Conservation (phyloP, 2,329 filamentous ascomycete genomes). For the Drechslerella stenobrocha region DNA sequence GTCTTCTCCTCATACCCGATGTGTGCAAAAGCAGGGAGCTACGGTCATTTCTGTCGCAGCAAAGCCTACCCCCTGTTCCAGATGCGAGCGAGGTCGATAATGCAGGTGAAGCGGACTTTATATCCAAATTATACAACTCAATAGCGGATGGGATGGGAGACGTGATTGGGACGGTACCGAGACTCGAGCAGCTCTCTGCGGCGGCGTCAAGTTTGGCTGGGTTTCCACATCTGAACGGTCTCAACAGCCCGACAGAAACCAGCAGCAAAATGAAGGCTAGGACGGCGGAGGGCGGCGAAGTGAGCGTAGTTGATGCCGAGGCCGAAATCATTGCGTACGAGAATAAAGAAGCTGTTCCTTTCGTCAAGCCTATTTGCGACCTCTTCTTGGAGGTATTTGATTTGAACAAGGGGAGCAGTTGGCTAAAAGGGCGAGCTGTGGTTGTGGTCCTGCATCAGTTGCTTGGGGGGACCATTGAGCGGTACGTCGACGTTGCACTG, state of each 20-base stretch:
- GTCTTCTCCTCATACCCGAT: conserved; percentile 78
- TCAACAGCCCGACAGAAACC: conserved; percentile 8
- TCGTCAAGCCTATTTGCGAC: conserved; percentile 97
- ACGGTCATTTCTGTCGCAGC: conserved; percentile 84
- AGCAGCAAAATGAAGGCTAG: conserved; percentile 67
- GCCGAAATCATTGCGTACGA: conserved; percentile 93
- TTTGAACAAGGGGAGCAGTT: conserved; percentile 91
- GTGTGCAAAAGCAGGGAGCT: conserved; percentile 92
- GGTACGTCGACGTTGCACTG: conserved; percentile 56
- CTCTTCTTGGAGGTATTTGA: conserved; percentile 96
- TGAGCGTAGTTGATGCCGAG: conserved; percentile 69
- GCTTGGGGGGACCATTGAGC: conserved; percentile 91
- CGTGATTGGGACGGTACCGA: conserved; percentile 91
- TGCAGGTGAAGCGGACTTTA: conserved; percentile 75
- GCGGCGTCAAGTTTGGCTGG: conserved; percentile 39
- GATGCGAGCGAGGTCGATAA: conserved; percentile 54
- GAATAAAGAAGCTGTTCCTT: conserved; percentile 83
- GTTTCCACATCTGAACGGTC: conserved; percentile 27
- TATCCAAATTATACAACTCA: conserved; percentile 91
- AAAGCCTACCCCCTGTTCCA: conserved; percentile 69
- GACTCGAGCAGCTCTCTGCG: conserved; percentile 83
- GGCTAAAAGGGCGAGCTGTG: conserved; percentile 91
- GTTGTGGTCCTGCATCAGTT: conserved; percentile 96
- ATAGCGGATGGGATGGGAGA: conserved; percentile 98
- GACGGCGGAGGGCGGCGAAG: conserved; percentile 38